Conservation (phyloP, 2,329 filamentous ascomycete species). For the Aureobasidium sp. region DNA sequence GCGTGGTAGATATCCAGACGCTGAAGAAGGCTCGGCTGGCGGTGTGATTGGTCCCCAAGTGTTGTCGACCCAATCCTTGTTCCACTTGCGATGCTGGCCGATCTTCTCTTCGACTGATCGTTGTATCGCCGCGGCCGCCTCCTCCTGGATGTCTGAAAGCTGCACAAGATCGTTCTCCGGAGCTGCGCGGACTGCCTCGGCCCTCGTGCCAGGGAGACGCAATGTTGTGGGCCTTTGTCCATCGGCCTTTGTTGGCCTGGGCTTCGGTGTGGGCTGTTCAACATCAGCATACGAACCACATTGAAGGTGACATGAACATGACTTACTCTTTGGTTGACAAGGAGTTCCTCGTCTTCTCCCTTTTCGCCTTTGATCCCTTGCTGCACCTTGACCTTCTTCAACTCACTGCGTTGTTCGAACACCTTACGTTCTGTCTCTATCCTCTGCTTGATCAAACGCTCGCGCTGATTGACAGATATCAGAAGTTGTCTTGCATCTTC, state of each 20-base stretch:
- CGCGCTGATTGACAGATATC: slow-evolving; percentile 68
- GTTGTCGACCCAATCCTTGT: slow-evolving; percentile 79
- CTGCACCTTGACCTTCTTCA: slow-evolving; percentile 84
- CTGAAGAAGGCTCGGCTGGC: slow-evolving; percentile 49
- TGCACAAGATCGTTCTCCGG: slow-evolving; percentile 73
- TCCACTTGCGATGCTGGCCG: slow-evolving; percentile 85
- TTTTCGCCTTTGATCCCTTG: slow-evolving; percentile 76
- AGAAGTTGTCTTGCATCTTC: slow-evolving; percentile 82
- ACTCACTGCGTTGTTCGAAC: slow-evolving; percentile 72
- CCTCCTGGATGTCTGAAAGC: slow-evolving; percentile 68
- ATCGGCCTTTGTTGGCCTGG: slow-evolving; percentile 52
- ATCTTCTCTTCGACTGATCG: slow-evolving; percentile 81
- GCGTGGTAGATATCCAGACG: slow-evolving; percentile 25
- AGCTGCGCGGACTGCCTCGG: slow-evolving; percentile 54
- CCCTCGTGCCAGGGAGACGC: slow-evolving; percentile 44
- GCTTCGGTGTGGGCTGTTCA: slow-evolving; percentile 31
- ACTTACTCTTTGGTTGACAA: slow-evolving; percentile 82
- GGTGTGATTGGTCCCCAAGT: slow-evolving; percentile 81
- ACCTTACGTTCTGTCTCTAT: slow-evolving; percentile 67
- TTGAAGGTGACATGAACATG: not conserved
- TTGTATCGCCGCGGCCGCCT: slow-evolving; percentile 75
- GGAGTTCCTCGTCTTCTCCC: slow-evolving; percentile 82
- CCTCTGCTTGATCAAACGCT: slow-evolving; percentile 70
- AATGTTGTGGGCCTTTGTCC: slow-evolving; percentile 58
- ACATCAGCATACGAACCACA: slow-evolving; percentile 21